phyloP scores from a whole-genome alignment of 768 basidiomycete genomes.

The Termitomyces titanicus region DNA sequence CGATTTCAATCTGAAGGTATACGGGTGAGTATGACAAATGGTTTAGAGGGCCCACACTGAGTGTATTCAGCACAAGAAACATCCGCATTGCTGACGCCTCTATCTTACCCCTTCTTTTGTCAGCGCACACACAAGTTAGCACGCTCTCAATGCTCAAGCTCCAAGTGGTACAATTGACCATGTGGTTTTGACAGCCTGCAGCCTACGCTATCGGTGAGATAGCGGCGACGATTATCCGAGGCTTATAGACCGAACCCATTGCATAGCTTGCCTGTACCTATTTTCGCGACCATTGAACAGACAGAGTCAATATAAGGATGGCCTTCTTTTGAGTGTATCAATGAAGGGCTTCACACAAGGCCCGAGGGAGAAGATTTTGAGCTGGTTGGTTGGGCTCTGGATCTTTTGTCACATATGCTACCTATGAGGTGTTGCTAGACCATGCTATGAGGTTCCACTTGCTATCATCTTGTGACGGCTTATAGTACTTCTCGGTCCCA shows the following conservation, averaged over 20 bases:
- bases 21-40: constrained; percentile 13
- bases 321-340: neutral
- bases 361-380: neutral
- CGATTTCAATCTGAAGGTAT: constrained; percentile 20
- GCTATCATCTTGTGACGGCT: neutral
- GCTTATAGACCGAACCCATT: neutral
- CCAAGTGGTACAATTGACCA: too few relatives aligned
- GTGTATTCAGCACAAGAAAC: constrained; percentile 32
- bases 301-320: neutral
- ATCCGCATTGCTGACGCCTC: constrained; percentile 45
- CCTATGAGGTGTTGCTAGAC: neutral
- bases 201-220: constrained; percentile 2
- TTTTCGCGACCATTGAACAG: neutral
- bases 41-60: neutral
- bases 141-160: neutral
- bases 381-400: too few relatives aligned
- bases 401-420: too few relatives aligned
- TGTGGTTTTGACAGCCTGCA: neutral
- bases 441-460: constrained; percentile 2
- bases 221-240: constrained; percentile 1
- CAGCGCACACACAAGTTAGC: constrained; percentile 30
- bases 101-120: constrained; percentile 36
- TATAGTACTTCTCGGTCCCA: neutral
- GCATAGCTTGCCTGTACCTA: neutral
- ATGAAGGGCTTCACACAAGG: too few relatives aligned